phyloP scores from a whole-genome alignment of 2,329 filamentous ascomycete species.

The Cladophialophora chaetospira region DNA sequence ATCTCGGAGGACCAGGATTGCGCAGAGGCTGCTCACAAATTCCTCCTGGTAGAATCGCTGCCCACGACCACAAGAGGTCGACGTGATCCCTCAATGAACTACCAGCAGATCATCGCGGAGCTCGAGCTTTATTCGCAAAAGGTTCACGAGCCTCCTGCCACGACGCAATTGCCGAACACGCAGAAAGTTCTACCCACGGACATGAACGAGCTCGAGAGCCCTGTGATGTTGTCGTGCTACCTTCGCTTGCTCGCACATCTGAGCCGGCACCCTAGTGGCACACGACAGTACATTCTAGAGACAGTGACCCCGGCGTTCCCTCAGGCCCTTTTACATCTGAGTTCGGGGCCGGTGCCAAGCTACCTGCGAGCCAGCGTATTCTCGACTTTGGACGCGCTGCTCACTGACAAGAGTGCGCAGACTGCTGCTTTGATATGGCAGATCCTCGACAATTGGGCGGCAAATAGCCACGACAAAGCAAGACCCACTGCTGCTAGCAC shows the following conservation, averaged over 20 bases:
- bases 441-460: conserved; percentile 32
- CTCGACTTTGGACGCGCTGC: conserved; percentile 71
- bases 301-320: conserved; percentile 69
- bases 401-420: conserved; percentile 70
- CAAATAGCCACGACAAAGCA: conserved; percentile 26
- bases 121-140: conserved; percentile 80
- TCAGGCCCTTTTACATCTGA: conserved; percentile 74
- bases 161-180: conserved; percentile 59
- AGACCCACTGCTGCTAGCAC: conserved; percentile 14
- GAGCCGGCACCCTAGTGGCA: conserved; percentile 69
- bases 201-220: conserved; percentile 86
- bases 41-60: conserved; percentile 73
- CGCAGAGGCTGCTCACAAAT: conserved; percentile 81
- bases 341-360: conserved; percentile 73
- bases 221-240: conserved; percentile 96
- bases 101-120: conserved; percentile 90
- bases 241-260: conserved; percentile 84
- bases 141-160: conserved; percentile 70
- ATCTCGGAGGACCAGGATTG: conserved; percentile 81
- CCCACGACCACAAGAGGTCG: conserved; percentile 72
- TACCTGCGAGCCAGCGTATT: conserved; percentile 84
- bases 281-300: conserved; percentile 73
- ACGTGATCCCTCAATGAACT: conserved; percentile 81
- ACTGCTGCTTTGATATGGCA: conserved; percentile 68
- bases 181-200: conserved; percentile 65